Evolutionary conservation across 2,329 filamentous ascomycete species (phyloP).

Genomic region (Cadophora sp.): DNA sequence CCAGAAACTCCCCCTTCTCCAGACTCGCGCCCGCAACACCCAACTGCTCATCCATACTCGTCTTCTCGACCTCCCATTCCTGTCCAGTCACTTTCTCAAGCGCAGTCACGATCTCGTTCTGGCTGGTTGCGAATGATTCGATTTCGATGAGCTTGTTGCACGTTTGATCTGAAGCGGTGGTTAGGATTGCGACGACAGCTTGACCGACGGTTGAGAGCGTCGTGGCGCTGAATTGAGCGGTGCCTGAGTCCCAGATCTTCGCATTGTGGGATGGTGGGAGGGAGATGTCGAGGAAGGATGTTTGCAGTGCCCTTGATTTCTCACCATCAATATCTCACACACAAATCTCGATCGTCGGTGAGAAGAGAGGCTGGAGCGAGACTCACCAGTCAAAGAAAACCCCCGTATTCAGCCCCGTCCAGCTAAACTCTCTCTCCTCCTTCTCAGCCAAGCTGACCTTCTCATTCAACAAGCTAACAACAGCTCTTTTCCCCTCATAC

Average conservation of each 20-base stretch:
- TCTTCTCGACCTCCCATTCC: conserved; percentile 37
- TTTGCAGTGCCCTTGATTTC: conserved; percentile 24
- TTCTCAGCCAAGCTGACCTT: conserved; percentile 21
- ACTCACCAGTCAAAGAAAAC: conserved; percentile 36
- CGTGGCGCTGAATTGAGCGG: conserved; percentile 28
- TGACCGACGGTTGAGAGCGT: conserved; percentile 43
- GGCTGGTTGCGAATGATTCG: conserved; percentile 42
- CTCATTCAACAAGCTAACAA: conserved; percentile 17
- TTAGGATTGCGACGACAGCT: conserved; percentile 43
- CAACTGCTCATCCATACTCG: conserved; percentile 15
- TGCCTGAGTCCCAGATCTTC: conserved; percentile 46
- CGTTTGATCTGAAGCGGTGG: neutral
- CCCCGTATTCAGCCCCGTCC: conserved; percentile 44
- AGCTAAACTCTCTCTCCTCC: conserved; percentile 36
- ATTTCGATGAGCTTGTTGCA: conserved; percentile 45
- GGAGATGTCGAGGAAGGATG: conserved; percentile 59
- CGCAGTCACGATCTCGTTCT: conserved; percentile 43
- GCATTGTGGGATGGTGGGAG: conserved; percentile 53
- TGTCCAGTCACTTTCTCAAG: conserved; percentile 41
- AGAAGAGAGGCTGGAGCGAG: neutral
- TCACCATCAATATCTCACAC: too few species aligned
- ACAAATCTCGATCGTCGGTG: too few species aligned
- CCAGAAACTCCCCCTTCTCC: conserved; percentile 29
- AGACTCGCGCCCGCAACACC: conserved; percentile 28
- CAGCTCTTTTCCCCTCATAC: conserved; percentile 1